phyloP scores from a whole-genome alignment of 345 rosid species.

The Eucalyptus leucophloia region DNA sequence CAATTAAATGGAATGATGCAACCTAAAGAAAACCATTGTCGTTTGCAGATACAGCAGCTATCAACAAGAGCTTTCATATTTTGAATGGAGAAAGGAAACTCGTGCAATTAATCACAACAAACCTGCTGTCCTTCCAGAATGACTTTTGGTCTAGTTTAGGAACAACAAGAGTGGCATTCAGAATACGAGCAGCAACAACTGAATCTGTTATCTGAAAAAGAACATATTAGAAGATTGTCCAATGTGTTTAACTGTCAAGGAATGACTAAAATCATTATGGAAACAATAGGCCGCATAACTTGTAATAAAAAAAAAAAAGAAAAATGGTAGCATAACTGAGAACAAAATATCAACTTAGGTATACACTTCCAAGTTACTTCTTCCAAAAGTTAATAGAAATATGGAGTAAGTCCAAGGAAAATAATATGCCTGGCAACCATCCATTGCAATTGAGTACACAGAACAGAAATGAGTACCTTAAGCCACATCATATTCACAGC shows the following conservation, averaged over 20 bases:
- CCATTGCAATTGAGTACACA: background rate
- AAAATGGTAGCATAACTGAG: background rate
- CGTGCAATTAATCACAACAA: background rate
- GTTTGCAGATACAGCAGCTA: background rate
- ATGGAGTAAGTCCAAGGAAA: background rate
- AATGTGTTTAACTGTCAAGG: background rate
- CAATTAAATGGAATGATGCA: background rate
- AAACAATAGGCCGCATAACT: background rate
- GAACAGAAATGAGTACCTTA: background rate
- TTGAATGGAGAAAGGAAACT: background rate
- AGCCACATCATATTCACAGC: background rate
- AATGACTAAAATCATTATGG: background rate
- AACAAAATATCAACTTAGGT: background rate
- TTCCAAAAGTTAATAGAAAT: background rate
- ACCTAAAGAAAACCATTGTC: background rate
- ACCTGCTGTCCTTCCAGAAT: conserved; percentile 99
- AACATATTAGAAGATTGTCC: background rate
- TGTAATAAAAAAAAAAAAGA: background rate
- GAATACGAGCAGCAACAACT: conserved; percentile 94
- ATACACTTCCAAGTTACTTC: background rate
- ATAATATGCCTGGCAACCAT: background rate
- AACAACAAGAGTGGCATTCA: conserved; percentile 93
- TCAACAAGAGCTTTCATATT: background rate
- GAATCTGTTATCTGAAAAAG: conserved; percentile 83
- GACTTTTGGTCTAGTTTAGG: conserved; percentile 97